Evolutionary conservation across 2,329 filamentous ascomycete genomes (phyloP).

Genomic region (Curvularia hawaiiensis): DNA sequence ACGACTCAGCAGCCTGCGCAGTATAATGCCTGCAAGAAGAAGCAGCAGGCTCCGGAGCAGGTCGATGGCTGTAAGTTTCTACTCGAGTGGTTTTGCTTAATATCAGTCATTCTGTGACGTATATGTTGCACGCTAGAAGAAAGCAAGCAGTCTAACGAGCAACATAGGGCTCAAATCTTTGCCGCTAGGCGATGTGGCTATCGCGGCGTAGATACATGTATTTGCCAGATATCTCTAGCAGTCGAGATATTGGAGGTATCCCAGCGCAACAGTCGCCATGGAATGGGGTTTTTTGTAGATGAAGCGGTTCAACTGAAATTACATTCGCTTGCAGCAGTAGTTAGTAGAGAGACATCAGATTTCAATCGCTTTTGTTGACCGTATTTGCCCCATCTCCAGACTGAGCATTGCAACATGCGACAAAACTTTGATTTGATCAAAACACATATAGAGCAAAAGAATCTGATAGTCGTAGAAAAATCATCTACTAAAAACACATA

Average conservation of each 20-base stretch:
- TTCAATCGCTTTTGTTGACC: background rate
- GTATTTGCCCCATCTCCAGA: background rate
- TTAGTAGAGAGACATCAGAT: background rate
- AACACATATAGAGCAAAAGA: no score
- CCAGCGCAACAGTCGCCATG: no score
- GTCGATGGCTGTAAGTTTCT: conserved; percentile 41
- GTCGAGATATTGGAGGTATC: no score
- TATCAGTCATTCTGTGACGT: no score
- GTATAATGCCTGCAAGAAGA: conserved; percentile 43
- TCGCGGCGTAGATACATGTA: conserved; percentile 28
- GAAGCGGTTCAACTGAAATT: background rate
- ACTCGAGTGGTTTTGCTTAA: background rate
- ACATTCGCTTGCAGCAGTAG: background rate
- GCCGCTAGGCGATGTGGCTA: conserved; percentile 32
- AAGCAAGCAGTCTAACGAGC: conserved; percentile 8
- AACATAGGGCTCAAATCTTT: conserved; percentile 36
- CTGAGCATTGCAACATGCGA: no score
- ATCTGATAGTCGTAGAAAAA: no score
- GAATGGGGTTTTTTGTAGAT: no score
- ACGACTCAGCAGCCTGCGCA: conserved; percentile 32
- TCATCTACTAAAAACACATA: no score
- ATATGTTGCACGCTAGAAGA: no score
- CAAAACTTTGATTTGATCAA: no score
- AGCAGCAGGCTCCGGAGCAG: conserved; percentile 40
- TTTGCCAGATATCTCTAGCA: background rate